phyloP scores from a whole-genome alignment of 23 red algal genomes.

The Chondrus crispus region DNA sequence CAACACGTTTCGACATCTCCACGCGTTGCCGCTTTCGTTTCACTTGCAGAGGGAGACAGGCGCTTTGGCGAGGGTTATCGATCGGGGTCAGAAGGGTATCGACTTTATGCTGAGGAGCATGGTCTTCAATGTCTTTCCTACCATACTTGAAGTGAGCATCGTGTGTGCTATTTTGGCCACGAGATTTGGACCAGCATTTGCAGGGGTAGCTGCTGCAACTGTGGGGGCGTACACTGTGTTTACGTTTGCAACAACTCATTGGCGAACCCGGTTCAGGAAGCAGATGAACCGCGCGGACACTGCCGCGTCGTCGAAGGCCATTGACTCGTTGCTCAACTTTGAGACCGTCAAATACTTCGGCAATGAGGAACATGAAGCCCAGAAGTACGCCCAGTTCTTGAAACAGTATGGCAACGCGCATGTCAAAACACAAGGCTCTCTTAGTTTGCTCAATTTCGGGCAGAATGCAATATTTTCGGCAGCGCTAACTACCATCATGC shows the following conservation, averaged over 20 bases:
- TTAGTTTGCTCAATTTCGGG: conserved; percentile 94
- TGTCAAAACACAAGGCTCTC: conserved; percentile 82
- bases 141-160: conserved; percentile 77
- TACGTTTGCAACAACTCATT: conserved; percentile 88
- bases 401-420: conserved; percentile 86
- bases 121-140: conserved; percentile 98
- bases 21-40: conserved; percentile 73
- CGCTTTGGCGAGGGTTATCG: conserved; percentile 78
- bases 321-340: conserved; percentile 95
- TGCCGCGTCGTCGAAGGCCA: conserved; percentile 78
- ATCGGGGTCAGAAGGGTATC: conserved; percentile 96
- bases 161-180: conserved; percentile 81
- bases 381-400: conserved; percentile 81
- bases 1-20: conserved; percentile 85
- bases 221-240: conserved; percentile 82
- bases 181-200: conserved; percentile 69
- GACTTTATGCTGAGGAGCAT: conserved; percentile 92
- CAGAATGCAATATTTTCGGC: conserved; percentile 97
- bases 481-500: conserved; percentile 89
- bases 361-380: conserved; percentile 88
- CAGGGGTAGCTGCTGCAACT: conserved; percentile 59
- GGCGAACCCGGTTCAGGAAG: conserved; percentile 89
- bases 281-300: conserved; percentile 97
- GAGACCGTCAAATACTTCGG: conserved; percentile 99
- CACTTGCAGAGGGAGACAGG: conserved; percentile 86